Base-by-base conservation (phyloP, 2,329 filamentous ascomycete genomes). In the Aspergillus felis region DNA sequence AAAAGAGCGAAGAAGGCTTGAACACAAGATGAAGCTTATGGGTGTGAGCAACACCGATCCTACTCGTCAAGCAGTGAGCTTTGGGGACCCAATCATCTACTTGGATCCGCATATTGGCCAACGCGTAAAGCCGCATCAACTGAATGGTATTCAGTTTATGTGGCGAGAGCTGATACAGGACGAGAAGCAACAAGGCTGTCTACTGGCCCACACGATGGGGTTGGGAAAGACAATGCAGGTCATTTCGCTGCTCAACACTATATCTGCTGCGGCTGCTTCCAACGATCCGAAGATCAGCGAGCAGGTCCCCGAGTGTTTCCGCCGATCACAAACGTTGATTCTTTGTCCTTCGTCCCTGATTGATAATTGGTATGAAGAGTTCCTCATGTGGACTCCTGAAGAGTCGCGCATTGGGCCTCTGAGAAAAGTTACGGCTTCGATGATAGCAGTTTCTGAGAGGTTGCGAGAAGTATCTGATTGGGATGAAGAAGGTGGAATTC, bases 211-310 rank as follows among this genome's bases (percentile, higher is more conserved):
- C 71, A 91, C 90, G 0, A 96, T 96, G 92, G 92, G 92, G 1
- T 76, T 96, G 2, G 92, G 92, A 17, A 97, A 96, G 76, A 95
- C 92, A 0, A 91, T 96, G 87, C 92, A 96, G 76, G 84, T 91
- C 5, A 91, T 96, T 58, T 89, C 91, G 0, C 77, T 96, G n/a
- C 81, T 97, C 5, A 82, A 89, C 17, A 87, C 90, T 0, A 83
- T 96, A 59, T 80, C 86, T 4, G 82, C 90, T 63, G 84, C 90
- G 3, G 81, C 85, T 3, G 69, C 71, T 22, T 92, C 89, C 0
- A 29, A 71, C 0, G 82, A 92, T 54, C 71, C 76, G 0, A 71
- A 77, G 0, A 75, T 93, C 5, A 74, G 74, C 3, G 76, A 78
- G 0, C 91, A 95, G 70, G 83, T 97, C 32, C 91, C 92, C 0